Evolutionary conservation across 257 asterid genomes (phyloP), one percentile per base, ranked within the genome.

Genomic region (Plantago major): DNA sequence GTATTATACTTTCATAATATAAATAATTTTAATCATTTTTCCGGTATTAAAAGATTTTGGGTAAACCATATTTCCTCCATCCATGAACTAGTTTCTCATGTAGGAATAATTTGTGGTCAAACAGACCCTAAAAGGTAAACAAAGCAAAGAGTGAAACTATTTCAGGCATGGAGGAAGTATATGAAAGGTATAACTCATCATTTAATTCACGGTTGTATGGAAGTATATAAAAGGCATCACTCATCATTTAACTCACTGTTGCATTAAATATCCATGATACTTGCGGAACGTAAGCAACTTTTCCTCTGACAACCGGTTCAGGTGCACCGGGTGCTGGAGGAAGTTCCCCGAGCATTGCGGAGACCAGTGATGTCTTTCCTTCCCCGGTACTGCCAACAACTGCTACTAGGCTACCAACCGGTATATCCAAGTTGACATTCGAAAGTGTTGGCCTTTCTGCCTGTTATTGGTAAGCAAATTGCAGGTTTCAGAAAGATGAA

Each of bases 181-280:
- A 22, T 22, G 26, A 22, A 22, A 22, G 26, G 26, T 22, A 22
- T 22, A 22, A 22, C 26, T 22, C n/a, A 22, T 22, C 26, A 22
- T 22, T 22, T 22, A n/a, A n/a, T 22, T 22, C 2, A 22, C 26
- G 26, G 26, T 22, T 22, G 26, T 22, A 22, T 22, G 26, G 26
- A 22, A 22, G 26, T 22, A 22, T 22, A 22, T 2, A n/a, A n/a
- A 28, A 2, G 53, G 47, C 63, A 62, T 26, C 68, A 53, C 46
- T 57, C 59, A 68, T 2, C 14, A 40, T 47, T 50, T 46, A 65
- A 79, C 96, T 66, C 76, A 93, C 97, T 48, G 97, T 89, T 22
- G 99, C 99, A 71, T 93, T 93, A 72, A 93, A 93, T 63, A 93
- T 93, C 99, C 99, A 93, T 55, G 99, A 93, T 76, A 93, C 80